Conservation (phyloP, 768 basidiomycete genomes). For the Cystobasidium tubakii region DNA sequence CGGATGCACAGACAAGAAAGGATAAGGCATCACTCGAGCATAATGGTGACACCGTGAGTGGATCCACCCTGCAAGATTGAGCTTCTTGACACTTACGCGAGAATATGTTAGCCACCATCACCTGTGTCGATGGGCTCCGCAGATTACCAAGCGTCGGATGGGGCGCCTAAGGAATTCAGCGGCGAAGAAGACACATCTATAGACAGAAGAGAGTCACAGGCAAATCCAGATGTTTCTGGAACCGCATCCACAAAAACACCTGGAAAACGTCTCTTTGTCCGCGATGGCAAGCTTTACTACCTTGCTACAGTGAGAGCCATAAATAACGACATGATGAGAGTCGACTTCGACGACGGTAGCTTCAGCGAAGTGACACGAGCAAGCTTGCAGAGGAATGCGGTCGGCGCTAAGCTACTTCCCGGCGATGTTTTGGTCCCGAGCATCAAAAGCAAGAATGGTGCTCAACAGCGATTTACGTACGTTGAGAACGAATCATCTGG, state of each 20-base stretch:
- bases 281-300: neutral
- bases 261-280: neutral
- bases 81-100: too few species aligned
- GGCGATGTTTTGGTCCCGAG: neutral
- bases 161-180: too few species aligned
- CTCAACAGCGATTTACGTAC: neutral
- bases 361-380: neutral
- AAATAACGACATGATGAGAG: neutral
- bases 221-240: neutral
- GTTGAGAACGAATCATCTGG: neutral
- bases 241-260: neutral
- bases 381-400: neutral
- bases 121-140: too few species aligned
- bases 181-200: too few species aligned
- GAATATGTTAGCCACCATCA: too few species aligned
- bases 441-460: neutral
- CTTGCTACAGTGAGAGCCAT: neutral
- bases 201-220: too few species aligned
- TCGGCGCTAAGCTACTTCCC: neutral
- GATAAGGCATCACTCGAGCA: too few species aligned
- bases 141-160: too few species aligned
- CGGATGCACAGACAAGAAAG: too few species aligned
- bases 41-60: too few species aligned
- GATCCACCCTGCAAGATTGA: too few species aligned
- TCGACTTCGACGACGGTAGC: neutral